Evolutionary conservation across 768 basidiomycete genomes (phyloP), one percentile per base, ranked within the genome.

Genomic region (Boletus edulis): DNA sequence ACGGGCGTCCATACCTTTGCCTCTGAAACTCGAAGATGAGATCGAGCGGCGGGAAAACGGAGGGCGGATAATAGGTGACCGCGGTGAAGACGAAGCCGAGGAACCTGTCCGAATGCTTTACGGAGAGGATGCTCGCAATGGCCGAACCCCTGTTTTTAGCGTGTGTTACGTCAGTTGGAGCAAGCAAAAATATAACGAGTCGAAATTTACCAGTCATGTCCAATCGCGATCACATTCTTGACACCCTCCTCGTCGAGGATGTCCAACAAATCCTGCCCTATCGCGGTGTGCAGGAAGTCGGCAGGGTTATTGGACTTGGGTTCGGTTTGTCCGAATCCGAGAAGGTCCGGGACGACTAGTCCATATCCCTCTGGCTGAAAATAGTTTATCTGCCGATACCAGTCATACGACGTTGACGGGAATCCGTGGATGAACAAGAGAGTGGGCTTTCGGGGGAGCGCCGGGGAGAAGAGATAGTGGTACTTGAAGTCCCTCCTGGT

Each of bases 391-490:
- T 78, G 74, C 37, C 67, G 60, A 40, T 70, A 67, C 80, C 80
- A 81, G 53, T 75, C 76, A 45, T 71, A 60, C 10, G 76, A 72
- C 2, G 72, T 72, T 0, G 75, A 73, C 1, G 77, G 78, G 47
- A 76, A 80, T 12, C 78, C 78, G 51, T 80, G 78, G 20, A 78
- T 54, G 41, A 80, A 70, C 11, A 80, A 54, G 5, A 81, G 66
- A 22, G 76, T 78, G 1, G 70, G 73, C 42, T 72, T 73, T 47
- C 56, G 52, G 2, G 53, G 59, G 27, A 60, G 52, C 2, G 68
- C 62, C 20, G 55, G 51, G 2, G 69, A 62, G 41, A 66, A 65
- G 38, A 68, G 70, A 49, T 75, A 76, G 62, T 71, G 68, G 39
- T 78, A 77, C 20, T 51, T 66, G 39, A 76, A 52, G 4, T 68